Percentiles rank a stretch among this genome's conserved stretches.
Evolutionary conservation across 108 stramenopile genomes (phyloP).

Genomic region (Asterionellopsis glacialis): DNA sequence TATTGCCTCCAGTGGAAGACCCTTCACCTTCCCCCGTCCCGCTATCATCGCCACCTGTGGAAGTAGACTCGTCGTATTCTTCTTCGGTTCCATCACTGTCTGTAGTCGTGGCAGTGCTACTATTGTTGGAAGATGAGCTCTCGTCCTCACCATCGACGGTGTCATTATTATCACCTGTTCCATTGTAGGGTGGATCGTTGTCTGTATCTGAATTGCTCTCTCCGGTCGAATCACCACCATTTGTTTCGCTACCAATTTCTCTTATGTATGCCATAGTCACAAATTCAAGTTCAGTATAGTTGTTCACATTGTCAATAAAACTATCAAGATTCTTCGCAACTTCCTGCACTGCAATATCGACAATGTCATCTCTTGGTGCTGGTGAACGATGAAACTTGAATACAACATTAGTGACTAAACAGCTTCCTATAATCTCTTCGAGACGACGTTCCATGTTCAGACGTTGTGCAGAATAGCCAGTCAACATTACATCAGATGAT

Average conservation of each 20-base stretch:
- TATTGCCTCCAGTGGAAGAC: too few species aligned
- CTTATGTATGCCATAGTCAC: background rate
- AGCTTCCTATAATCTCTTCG: constrained; percentile 19
- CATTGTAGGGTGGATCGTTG: too few species aligned
- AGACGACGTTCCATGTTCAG: background rate
- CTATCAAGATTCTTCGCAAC: constrained; percentile 18
- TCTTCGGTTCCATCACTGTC: too few species aligned
- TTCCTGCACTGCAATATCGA: constrained; percentile 4
- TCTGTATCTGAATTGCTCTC: too few species aligned
- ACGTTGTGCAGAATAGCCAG: background rate
- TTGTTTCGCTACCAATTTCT: background rate
- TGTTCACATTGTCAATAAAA: constrained; percentile 34
- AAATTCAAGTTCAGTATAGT: background rate
- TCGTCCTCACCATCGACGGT: too few species aligned
- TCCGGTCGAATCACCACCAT: too few species aligned
- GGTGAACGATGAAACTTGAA: constrained; percentile 38
- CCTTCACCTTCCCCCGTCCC: too few species aligned
- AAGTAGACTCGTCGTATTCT: too few species aligned
- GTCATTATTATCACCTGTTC: too few species aligned
- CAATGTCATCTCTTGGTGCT: constrained; percentile 24
- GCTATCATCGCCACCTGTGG: too few species aligned
- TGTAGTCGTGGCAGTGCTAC: too few species aligned
- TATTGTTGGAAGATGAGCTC: too few species aligned
- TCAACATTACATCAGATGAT: background rate
- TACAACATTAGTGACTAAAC: constrained; percentile 29